phyloP scores from a whole-genome alignment of 495 filamentous ascomycete genomes.

The Penicillium parvum region DNA sequence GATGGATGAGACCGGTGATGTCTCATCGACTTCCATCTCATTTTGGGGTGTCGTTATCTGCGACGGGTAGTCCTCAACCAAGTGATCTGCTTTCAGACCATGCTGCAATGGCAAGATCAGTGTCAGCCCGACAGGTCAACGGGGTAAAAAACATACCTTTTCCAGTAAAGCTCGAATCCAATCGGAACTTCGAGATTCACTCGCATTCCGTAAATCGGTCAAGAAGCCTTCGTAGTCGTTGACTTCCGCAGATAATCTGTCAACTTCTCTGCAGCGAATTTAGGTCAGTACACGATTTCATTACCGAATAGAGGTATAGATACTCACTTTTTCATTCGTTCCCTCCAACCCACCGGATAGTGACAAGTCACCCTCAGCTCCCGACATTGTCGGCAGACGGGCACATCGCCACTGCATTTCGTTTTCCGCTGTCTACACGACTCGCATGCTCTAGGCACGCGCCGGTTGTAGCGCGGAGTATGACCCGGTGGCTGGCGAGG shows the following conservation, averaged over 20 bases:
- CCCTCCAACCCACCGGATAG: slow-evolving; percentile 56
- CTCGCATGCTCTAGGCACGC: slow-evolving; percentile 60
- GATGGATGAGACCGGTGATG: slow-evolving; percentile 35
- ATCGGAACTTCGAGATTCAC: slow-evolving; percentile 31
- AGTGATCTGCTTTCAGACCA: slow-evolving; percentile 1
- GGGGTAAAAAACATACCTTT: slow-evolving; percentile 27
- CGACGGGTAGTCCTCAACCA: not conserved
- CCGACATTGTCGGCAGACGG: slow-evolving; percentile 54
- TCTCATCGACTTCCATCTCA: slow-evolving; percentile 1
- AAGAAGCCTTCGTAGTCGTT: slow-evolving; percentile 48
- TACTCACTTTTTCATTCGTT: slow-evolving; percentile 51
- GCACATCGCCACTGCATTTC: slow-evolving; percentile 58
- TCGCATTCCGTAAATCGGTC: slow-evolving; percentile 32
- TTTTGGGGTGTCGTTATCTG: slow-evolving; percentile 2
- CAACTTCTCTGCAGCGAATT: slow-evolving; percentile 24
- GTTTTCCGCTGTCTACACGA: slow-evolving; percentile 66
- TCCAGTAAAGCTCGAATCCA: slow-evolving; percentile 38
- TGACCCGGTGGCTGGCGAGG: slow-evolving; percentile 35
- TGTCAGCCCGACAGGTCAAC: not conserved
- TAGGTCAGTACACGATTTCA: slow-evolving; percentile 6
- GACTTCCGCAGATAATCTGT: slow-evolving; percentile 42
- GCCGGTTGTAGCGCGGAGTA: slow-evolving; percentile 36
- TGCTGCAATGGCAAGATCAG: not conserved
- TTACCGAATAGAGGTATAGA: not conserved
- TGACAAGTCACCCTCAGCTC: slow-evolving; percentile 46